A percentile compares a stretch with the other conserved stretches of the same genome.
phyloP scores from a whole-genome alignment of 371 early-diverging fungal species.

The Mortierella sp. region DNA sequence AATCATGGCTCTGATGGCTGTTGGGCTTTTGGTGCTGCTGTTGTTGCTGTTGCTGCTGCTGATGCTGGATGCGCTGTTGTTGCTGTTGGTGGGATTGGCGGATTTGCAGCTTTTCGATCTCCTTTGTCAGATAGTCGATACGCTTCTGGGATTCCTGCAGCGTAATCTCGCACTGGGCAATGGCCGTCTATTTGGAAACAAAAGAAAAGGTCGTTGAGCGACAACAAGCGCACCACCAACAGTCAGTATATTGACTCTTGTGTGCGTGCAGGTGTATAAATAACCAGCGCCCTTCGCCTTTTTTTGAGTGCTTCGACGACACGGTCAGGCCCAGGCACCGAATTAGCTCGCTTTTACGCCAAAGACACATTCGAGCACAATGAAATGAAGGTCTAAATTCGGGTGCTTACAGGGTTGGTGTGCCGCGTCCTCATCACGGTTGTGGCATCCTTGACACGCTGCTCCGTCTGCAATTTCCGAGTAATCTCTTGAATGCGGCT shows the following conservation, averaged over 20 bases:
- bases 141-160: slow-evolving; percentile 85
- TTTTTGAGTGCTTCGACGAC: background rate
- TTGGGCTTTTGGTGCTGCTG: slow-evolving; percentile 15
- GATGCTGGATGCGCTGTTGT: slow-evolving; percentile 61
- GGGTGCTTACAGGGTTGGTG: slow-evolving; percentile 53
- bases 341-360: background rate
- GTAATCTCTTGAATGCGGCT: slow-evolving; percentile 58
- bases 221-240: background rate
- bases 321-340: background rate
- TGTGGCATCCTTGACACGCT: slow-evolving; percentile 59
- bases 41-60: slow-evolving; percentile 42
- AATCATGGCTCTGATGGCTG: slow-evolving; percentile 22
- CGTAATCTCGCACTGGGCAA: slow-evolving; percentile 82
- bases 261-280: slow-evolving; percentile 4
- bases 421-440: slow-evolving; percentile 58
- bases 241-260: background rate
- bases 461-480: slow-evolving; percentile 58
- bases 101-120: slow-evolving; percentile 73
- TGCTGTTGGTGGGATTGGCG: slow-evolving; percentile 59
- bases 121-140: slow-evolving; percentile 84
- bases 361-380: background rate
- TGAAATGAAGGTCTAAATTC: background rate
- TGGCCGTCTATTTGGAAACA: slow-evolving; percentile 37
- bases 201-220: background rate
- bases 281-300: background rate